Evolutionary conservation across 371 early-diverging fungal species (phyloP).

Genomic region (Mortierella sp.): DNA sequence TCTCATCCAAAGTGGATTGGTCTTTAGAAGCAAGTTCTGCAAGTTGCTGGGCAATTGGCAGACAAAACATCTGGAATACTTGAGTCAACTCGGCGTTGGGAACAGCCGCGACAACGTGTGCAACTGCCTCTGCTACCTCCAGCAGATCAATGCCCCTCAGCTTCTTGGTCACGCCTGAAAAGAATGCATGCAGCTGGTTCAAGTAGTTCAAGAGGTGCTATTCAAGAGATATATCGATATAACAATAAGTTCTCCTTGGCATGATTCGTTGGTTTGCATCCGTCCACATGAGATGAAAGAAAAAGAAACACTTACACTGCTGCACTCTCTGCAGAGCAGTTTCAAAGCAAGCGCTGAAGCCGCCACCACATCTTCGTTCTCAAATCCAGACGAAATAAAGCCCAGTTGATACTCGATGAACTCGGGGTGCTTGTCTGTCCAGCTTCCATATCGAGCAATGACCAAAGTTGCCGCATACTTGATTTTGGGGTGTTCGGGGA

Average conservation of each 20-base stretch:
- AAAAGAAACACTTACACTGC: constrained; percentile 75
- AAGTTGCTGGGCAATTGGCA: constrained; percentile 82
- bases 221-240: no score
- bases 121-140: constrained; percentile 91
- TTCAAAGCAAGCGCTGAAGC: constrained; percentile 90
- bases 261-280: no score
- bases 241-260: no score
- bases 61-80: constrained; percentile 83
- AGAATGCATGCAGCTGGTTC: constrained; percentile 81
- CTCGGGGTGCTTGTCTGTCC: constrained; percentile 91
- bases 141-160: constrained; percentile 77
- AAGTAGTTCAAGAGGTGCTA: constrained; percentile 78
- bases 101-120: constrained; percentile 84
- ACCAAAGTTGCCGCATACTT: constrained; percentile 95
- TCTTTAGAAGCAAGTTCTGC: constrained; percentile 59
- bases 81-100: constrained; percentile 69
- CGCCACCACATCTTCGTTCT: constrained; percentile 85
- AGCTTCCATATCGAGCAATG: constrained; percentile 93
- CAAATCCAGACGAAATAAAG: constrained; percentile 89
- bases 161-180: constrained; percentile 69
- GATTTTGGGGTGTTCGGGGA: constrained; percentile 92
- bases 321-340: constrained; percentile 90
- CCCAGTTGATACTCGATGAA: constrained; percentile 89
- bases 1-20: constrained; percentile 48
- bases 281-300: no score